A percentile compares a stretch with the other conserved stretches of the same genome.
phyloP scores from a whole-genome alignment of 2,329 filamentous ascomycete species.

The Talaromyces sp. region DNA sequence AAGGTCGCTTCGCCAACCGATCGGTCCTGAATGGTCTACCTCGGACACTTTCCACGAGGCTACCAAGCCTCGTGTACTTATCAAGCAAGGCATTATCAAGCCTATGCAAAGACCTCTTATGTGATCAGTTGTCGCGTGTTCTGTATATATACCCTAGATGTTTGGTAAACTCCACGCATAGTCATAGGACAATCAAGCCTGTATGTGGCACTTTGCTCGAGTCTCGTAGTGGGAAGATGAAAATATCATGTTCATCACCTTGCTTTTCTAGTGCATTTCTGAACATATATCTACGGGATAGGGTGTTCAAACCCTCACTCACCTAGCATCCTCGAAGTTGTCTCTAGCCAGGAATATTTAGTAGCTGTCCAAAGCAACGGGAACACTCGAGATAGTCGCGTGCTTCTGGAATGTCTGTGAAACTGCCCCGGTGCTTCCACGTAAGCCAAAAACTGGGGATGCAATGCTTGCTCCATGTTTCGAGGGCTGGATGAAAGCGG shows the following conservation, averaged over 20 bases:
- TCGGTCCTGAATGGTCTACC: slow-evolving; percentile 94
- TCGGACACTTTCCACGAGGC: slow-evolving; percentile 88
- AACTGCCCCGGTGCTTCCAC: neutral
- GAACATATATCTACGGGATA: no score
- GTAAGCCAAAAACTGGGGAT: slow-evolving; percentile 1
- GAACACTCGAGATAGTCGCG: neutral
- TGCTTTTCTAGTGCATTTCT: neutral
- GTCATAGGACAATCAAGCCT: neutral
- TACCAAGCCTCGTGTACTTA: slow-evolving; percentile 81
- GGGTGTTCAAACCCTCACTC: neutral
- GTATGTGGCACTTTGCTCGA: neutral
- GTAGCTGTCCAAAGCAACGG: neutral
- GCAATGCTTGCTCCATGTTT: neutral
- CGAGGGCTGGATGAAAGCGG: slow-evolving; percentile 2
- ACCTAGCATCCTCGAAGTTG: neutral
- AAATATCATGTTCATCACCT: no score
- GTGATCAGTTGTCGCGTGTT: slow-evolving; percentile 26
- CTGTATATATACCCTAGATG: neutral
- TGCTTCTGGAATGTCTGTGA: neutral
- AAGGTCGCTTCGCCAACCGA: slow-evolving; percentile 74
- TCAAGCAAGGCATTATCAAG: slow-evolving; percentile 86
- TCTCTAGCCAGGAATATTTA: no score
- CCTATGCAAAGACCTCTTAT: slow-evolving; percentile 76
- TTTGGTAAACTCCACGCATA: neutral
- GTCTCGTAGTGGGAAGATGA: neutral